Percentiles rank a stretch among this genome's conserved stretches.
These are phyloP conservation scores for Rhynchosporium agropyri DNA, from an alignment of 2,329 filamentous ascomycete genomes.

Conservation along the genomic window DNA sequence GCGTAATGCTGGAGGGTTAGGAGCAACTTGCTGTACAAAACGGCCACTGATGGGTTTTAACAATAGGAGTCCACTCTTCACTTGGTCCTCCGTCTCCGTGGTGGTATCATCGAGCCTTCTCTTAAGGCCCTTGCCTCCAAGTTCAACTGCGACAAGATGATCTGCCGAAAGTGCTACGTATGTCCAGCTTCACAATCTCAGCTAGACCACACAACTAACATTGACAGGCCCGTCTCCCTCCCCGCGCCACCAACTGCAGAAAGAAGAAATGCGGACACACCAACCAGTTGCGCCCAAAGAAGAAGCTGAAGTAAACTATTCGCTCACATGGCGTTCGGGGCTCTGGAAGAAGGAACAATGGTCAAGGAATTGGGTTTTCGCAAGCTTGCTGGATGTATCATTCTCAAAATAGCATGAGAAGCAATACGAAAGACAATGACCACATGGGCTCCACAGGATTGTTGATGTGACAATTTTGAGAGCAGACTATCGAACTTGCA, in stretches of 20 bases:
- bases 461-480: slow-evolving; percentile 13
- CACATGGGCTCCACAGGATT: slow-evolving; percentile 10
- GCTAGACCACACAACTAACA: slow-evolving; percentile 32
- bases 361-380: slow-evolving; percentile 32
- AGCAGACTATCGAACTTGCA: not conserved
- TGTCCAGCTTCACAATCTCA: slow-evolving; percentile 45
- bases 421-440: slow-evolving; percentile 30
- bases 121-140: slow-evolving; percentile 98
- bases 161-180: slow-evolving; percentile 99
- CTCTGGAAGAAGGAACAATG: slow-evolving; percentile 26
- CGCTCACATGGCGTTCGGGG: slow-evolving; percentile 43
- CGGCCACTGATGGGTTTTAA: slow-evolving; percentile 28
- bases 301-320: slow-evolving; percentile 94
- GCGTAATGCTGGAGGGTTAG: not conserved
- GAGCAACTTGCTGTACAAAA: not conserved
- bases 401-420: slow-evolving; percentile 37
- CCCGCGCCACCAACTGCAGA: slow-evolving; percentile 99
- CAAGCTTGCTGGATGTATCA: slow-evolving; percentile 35
- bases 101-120: slow-evolving; percentile 98
- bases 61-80: slow-evolving; percentile 93
- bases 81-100: slow-evolving; percentile 97
- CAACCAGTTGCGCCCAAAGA: slow-evolving; percentile 99
- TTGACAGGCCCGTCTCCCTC: slow-evolving; percentile 76
- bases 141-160: slow-evolving; percentile 99
- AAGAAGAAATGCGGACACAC: slow-evolving; percentile 99